A percentile compares a stretch with the other conserved stretches of the same genome.
phyloP scores from a whole-genome alignment of 2,329 filamentous ascomycete genomes.

The Aspergillus latus region DNA sequence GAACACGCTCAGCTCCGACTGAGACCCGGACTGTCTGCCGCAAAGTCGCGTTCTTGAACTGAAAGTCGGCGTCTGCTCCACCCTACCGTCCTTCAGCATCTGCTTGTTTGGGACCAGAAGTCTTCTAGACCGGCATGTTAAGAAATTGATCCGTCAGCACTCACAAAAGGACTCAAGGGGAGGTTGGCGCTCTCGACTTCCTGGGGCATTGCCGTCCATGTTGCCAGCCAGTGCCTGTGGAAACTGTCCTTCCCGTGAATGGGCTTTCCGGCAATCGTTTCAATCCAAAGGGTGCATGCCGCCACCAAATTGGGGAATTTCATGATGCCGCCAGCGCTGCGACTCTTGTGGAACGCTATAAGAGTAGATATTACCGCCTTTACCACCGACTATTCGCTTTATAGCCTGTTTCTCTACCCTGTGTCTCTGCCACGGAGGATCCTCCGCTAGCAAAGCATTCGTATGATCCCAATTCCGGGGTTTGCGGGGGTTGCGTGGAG shows the following conservation, averaged over 20 bases:
- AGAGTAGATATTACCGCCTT: background rate
- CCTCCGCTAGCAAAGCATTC: no score
- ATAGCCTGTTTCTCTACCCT: background rate
- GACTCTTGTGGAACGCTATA: background rate
- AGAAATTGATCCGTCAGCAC: slow-evolving; percentile 18
- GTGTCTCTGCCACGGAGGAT: no score
- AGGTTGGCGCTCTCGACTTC: slow-evolving; percentile 63
- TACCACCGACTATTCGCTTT: background rate
- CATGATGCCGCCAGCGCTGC: background rate
- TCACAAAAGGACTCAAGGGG: slow-evolving; percentile 60
- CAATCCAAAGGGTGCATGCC: background rate
- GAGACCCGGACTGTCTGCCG: slow-evolving; percentile 65
- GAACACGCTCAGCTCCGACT: slow-evolving; percentile 56
- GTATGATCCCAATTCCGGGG: no score
- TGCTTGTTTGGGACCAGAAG: no score
- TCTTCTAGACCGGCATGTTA: no score
- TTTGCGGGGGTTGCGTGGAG: no score
- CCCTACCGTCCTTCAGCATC: slow-evolving; percentile 44
- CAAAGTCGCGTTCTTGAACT: slow-evolving; percentile 62
- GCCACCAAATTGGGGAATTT: background rate
- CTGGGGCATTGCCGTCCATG: slow-evolving; percentile 67
- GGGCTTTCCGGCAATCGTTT: background rate
- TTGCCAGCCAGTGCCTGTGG: slow-evolving; percentile 56
- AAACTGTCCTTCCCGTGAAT: background rate
- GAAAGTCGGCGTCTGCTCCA: slow-evolving; percentile 46